Evolutionary conservation across 2,329 filamentous ascomycete species (phyloP).

Genomic region (Amauroascus verrucosus): DNA sequence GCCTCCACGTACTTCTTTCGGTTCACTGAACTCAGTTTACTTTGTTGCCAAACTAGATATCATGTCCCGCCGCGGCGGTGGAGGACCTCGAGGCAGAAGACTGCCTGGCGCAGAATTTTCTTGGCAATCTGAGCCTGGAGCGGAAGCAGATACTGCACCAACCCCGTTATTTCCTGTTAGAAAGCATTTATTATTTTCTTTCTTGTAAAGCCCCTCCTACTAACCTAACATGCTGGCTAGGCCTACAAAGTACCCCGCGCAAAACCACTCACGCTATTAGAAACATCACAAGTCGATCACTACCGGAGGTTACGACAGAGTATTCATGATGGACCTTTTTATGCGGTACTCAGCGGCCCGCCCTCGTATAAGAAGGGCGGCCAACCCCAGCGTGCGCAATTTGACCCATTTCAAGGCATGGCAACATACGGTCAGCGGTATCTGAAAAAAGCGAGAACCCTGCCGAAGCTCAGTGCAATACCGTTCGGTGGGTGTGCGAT

Average conservation of each 20-base stretch:
- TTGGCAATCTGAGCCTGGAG: conserved; percentile 32
- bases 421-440: conserved; percentile 51
- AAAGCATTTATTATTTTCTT: conserved; percentile 9
- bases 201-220: neutral
- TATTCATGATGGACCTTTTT: conserved; percentile 51
- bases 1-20: neutral
- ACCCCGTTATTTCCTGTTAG: conserved; percentile 40
- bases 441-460: conserved; percentile 44
- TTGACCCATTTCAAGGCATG: conserved; percentile 54
- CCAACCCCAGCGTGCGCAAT: conserved; percentile 34
- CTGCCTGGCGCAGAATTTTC: conserved; percentile 35
- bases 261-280: conserved; percentile 28
- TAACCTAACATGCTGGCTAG: conserved; percentile 18
- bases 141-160: conserved; percentile 36
- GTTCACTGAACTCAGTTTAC: neutral
- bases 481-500: conserved; percentile 43
- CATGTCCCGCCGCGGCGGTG: conserved; percentile 33
- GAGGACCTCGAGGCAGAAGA: conserved; percentile 30
- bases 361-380: conserved; percentile 34
- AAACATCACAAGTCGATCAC: conserved; percentile 40
- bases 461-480: conserved; percentile 46
- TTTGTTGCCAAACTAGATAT: neutral
- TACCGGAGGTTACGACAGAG: conserved; percentile 45
- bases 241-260: conserved; percentile 31
- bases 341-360: conserved; percentile 42